Percentiles rank a stretch among this genome's conserved stretches.
Evolutionary conservation across 352 stramenopile species (phyloP).

Genomic region (Globisporangium sylvaticum): DNA sequence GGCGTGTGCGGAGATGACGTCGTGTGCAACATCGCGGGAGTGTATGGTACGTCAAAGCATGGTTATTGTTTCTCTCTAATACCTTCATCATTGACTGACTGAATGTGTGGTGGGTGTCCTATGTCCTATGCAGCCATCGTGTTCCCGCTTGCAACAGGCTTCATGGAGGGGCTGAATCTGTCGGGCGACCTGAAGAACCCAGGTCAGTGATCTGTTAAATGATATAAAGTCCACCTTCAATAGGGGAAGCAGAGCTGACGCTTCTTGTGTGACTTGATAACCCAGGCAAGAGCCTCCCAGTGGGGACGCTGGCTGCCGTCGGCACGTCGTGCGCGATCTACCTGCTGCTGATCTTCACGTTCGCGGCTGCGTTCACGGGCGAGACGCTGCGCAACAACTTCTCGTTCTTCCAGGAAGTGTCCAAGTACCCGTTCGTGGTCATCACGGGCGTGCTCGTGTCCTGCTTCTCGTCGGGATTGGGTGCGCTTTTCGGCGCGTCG

Average conservation of each 20-base stretch:
- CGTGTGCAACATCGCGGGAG: conserved; percentile 37
- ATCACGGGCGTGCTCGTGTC: conserved; percentile 65
- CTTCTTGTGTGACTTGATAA: conserved; percentile 2
- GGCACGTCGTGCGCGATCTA: conserved; percentile 62
- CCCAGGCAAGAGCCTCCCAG: conserved; percentile 51
- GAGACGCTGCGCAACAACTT: conserved; percentile 62
- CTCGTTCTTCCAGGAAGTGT: conserved; percentile 75
- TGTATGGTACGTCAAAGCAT: conserved; percentile 32
- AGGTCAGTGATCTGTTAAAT: conserved; percentile 19
- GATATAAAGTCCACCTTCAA: too few species aligned
- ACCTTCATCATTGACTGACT: background rate
- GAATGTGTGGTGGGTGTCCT: background rate
- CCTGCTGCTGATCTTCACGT: conserved; percentile 65
- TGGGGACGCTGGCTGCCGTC: conserved; percentile 63
- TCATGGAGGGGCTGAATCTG: conserved; percentile 84
- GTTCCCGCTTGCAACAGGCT: conserved; percentile 78
- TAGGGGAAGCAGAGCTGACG: background rate
- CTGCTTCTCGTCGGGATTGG: conserved; percentile 64
- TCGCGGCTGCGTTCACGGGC: conserved; percentile 50
- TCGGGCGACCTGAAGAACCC: conserved; percentile 73
- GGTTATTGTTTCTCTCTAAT: background rate
- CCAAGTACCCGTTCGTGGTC: conserved; percentile 43
- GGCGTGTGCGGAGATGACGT: conserved; percentile 30
- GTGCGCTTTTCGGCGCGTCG: conserved; percentile 63
- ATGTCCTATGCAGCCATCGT: conserved; percentile 46